Evolutionary conservation across 2,329 filamentous ascomycete species (phyloP).

Genomic region (Aureobasidium subglaciale): DNA sequence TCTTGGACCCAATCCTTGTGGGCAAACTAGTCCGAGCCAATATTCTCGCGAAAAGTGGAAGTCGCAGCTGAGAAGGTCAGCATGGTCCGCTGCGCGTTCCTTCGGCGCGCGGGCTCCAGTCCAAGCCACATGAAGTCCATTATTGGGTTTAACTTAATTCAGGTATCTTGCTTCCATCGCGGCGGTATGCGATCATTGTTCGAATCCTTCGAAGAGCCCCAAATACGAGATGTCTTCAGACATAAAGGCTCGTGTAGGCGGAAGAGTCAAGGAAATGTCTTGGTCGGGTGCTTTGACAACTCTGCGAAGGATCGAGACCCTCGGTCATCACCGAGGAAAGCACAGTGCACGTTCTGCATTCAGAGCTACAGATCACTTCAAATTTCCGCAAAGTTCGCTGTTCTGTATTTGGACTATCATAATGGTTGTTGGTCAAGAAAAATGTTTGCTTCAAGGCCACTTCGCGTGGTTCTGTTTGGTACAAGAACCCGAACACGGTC

Average conservation of each 20-base stretch:
- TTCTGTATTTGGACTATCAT: background rate
- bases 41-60: background rate
- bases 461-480: background rate
- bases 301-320: background rate
- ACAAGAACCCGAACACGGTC: background rate
- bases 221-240: background rate
- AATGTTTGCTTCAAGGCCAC: background rate
- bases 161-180: background rate
- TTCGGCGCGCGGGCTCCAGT: background rate
- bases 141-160: background rate
- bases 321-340: constrained; percentile 1
- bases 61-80: constrained; percentile 3
- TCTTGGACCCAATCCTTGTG: background rate
- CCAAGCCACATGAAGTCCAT: background rate
- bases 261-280: background rate
- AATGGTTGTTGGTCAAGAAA: background rate
- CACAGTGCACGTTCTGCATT: background rate
- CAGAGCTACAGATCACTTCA: background rate
- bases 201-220: background rate
- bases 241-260: background rate
- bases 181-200: background rate
- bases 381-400: background rate
- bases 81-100: background rate
- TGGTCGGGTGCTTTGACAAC: background rate
- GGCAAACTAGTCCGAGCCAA: background rate